Base-by-base conservation (phyloP, 2,329 filamentous ascomycete genomes). In the Albifimbria verrucaria region DNA sequence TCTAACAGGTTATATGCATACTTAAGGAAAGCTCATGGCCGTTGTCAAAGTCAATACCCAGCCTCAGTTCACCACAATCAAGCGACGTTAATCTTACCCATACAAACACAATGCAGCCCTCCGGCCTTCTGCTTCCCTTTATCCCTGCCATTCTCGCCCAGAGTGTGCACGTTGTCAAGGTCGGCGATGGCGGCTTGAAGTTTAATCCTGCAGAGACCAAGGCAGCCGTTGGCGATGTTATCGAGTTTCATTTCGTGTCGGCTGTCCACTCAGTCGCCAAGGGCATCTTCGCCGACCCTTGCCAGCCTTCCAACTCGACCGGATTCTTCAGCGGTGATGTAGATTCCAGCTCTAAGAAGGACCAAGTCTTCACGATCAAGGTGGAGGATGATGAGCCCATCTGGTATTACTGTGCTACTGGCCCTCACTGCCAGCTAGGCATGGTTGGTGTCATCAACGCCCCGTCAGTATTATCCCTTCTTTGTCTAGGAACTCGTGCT, bases 321-420 rank as follows among this genome's bases (percentile, higher is more conserved):
- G 79, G 78, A 39, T 82, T 80, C 68, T 68, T 65, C 78, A 63
- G 61, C 32, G 61, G 61, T 6, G 54, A 54, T 4, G 49, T 60
- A 26, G 59, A 59, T 36, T 41, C 48, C 3, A 44, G 49, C 7
- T 50, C 48, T 1, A 53, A 59, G 17, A 59, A 55, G 53, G 52
- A 57, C 15, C 47, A 52, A 7, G 61, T 63, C 23, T 63, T 63
- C 23, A 58, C 49, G 43, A 25, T 63, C 21, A 57, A 55, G 7
- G 44, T 63, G 25, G 51, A 57, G 21, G 71, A 79, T 58, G 74
- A 72, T 2, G 80, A 76, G 45, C 83, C 84, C 2, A 77, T 86
- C 54, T 87, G 85, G 83, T 79, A 80, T 62, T 87, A 85, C 73
- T 87, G 83, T 65, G 79, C 79, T 17, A 79, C 84, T 54, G 74